Percentiles rank a stretch among this genome's conserved stretches.
These are phyloP conservation scores for Simmondsia chinensis DNA, from an alignment of 148 eudicot species.

Conservation along the genomic window DNA sequence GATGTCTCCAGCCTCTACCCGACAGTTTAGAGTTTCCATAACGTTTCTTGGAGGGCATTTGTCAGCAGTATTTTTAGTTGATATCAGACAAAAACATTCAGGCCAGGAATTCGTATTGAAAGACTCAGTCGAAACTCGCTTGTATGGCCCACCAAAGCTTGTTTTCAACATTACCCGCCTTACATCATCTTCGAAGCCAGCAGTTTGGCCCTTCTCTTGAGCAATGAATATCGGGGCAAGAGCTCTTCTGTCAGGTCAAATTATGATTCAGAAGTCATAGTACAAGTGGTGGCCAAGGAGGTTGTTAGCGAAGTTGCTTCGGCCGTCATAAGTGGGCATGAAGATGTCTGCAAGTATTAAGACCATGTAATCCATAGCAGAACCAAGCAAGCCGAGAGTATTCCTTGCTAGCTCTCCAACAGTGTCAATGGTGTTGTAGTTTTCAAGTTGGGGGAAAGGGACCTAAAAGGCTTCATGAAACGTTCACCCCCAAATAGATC, in stretches of 20 bases:
- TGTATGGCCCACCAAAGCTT: slow-evolving; percentile 79
- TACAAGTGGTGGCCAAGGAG: slow-evolving; percentile 89
- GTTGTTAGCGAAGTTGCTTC: slow-evolving; percentile 95
- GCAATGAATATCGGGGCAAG: slow-evolving; percentile 81
- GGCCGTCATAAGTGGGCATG: slow-evolving; percentile 95
- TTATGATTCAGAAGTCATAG: slow-evolving; percentile 68
- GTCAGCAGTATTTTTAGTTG: slow-evolving; percentile 54
- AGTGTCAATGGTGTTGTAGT: slow-evolving; percentile 70
- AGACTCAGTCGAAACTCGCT: slow-evolving; percentile 73
- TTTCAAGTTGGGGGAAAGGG: slow-evolving; percentile 85
- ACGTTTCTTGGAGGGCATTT: slow-evolving; percentile 72
- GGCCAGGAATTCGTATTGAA: slow-evolving; percentile 99
- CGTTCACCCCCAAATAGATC: slow-evolving; percentile 82
- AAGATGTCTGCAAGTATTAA: slow-evolving; percentile 81
- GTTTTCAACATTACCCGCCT: slow-evolving; percentile 64
- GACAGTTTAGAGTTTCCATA: slow-evolving; percentile 45
- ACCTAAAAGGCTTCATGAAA: slow-evolving; percentile 79
- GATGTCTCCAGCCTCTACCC: slow-evolving; percentile 29
- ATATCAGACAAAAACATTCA: slow-evolving; percentile 82
- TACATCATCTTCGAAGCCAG: slow-evolving; percentile 63
- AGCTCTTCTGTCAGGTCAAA: slow-evolving; percentile 79
- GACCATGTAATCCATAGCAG: slow-evolving; percentile 97
- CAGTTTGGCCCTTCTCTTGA: slow-evolving; percentile 51
- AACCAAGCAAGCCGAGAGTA: slow-evolving; percentile 57
- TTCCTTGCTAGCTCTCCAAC: slow-evolving; percentile 69